Percentiles rank a stretch among this genome's conserved stretches.
Conservation (phyloP, 352 stramenopile genomes). For the Phytopythium sindhum region DNA sequence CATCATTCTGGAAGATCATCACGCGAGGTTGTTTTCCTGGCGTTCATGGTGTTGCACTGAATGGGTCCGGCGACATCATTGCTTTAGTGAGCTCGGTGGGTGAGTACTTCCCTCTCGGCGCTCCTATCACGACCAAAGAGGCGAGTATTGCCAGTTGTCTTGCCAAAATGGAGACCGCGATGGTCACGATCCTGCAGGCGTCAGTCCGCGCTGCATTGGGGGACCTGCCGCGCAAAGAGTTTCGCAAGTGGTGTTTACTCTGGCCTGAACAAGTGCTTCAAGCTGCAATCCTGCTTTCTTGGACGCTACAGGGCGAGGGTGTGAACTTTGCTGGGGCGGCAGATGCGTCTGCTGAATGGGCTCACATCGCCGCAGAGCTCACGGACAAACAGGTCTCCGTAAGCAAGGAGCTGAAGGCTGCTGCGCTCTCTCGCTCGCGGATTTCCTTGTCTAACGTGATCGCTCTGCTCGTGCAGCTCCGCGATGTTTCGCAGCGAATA, state of each 20-base stretch:
- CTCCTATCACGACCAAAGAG: constrained; percentile 41
- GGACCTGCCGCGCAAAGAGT: constrained; percentile 71
- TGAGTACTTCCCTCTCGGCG: constrained; percentile 54
- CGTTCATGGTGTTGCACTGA: constrained; percentile 40
- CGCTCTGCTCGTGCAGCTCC: constrained; percentile 43
- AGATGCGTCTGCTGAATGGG: constrained; percentile 29
- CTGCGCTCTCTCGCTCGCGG: constrained; percentile 24
- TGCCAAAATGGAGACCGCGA: constrained; percentile 51
- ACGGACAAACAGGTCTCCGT: constrained; percentile 32
- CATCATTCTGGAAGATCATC: constrained; percentile 39
- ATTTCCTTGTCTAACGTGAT: constrained; percentile 44
- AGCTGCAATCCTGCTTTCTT: constrained; percentile 46
- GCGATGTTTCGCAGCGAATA: constrained; percentile 34
- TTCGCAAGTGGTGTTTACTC: constrained; percentile 77
- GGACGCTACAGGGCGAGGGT: constrained; percentile 58
- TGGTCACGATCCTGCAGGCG: constrained; percentile 67
- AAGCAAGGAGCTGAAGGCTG: constrained; percentile 49
- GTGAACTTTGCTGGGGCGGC: constrained; percentile 18
- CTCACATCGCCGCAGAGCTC: constrained; percentile 22
- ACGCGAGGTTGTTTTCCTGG: constrained; percentile 53
- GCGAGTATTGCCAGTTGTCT: constrained; percentile 46
- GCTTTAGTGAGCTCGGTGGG: constrained; percentile 45
- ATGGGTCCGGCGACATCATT: constrained; percentile 48
- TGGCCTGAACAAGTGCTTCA: constrained; percentile 76
- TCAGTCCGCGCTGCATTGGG: constrained; percentile 55